Base-by-base conservation (phyloP, 2,329 filamentous ascomycete species). In the Microsporum canis region DNA sequence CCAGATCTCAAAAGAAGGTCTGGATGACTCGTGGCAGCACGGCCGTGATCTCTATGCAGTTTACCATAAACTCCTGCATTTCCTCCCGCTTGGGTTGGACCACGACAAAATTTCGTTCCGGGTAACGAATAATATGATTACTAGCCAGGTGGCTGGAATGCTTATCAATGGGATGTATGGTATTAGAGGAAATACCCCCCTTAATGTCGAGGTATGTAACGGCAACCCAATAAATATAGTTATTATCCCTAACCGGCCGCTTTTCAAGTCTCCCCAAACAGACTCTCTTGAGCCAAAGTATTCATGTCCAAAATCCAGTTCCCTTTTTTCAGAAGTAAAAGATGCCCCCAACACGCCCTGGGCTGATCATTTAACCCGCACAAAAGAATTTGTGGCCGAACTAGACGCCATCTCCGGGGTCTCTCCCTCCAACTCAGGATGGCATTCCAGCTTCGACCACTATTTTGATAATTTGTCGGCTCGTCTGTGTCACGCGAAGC, bases 401-500 rank as follows among this genome's bases (percentile, higher is more conserved):
- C 80, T 94, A 0, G 89, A 94, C 68, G 71, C 75, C 47, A 80
- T 92, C 53, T 89, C 87, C 0, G 87, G 86, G 34, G 81, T 94
- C 0, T 70, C 79, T 0, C 63, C 77, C 0, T 72, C 72, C 38
- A 80, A 85, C 63, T 68, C 70, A 0, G 85, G 79, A 2, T 94
- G 89, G 77, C 88, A 92, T 68, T 78, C 49, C 14, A 67, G 67
- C 65, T 86, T 88, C 67, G 89, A 94, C 69, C 89, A 91, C 72
- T 94, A 94, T 75, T 94, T 86, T 68, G 89, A 94, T 71, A 94
- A 91, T 68, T 80, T 94, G 1, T 90, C 88, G 0, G 86, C 88
- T 0, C 81, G 88, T 0, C 86, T 90, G 69, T 94, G 89, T 71
- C 88, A 94, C 69, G 76, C 73, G 17, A 88, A 87, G 68, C 82